Evolutionary conservation across 805 yeast species (phyloP).

Genomic region (Clavispora carvajalis): DNA sequence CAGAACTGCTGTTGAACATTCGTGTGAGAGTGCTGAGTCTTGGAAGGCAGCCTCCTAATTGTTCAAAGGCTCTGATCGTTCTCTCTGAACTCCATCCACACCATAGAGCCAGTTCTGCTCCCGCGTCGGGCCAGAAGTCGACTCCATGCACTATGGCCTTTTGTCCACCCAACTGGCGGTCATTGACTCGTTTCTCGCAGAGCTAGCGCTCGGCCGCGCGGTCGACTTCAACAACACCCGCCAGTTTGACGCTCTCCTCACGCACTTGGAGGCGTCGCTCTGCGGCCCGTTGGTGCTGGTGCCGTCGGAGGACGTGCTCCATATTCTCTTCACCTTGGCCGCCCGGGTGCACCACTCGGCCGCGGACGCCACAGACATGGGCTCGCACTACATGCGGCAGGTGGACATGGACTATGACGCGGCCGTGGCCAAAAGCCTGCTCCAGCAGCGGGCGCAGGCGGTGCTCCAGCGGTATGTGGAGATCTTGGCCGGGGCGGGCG

Average conservation of each 20-base stretch:
- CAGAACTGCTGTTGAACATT: too few relatives aligned
- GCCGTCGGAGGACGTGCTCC: constrained; percentile 24
- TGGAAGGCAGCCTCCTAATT: too few relatives aligned
- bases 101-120: too few relatives aligned
- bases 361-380: constrained; percentile 12
- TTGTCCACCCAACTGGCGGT: neutral
- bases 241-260: constrained; percentile 25
- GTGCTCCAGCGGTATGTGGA: constrained; percentile 6
- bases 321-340: constrained; percentile 29
- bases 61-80: too few relatives aligned
- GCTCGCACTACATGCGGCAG: constrained; percentile 17
- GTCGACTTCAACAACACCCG: constrained; percentile 23
- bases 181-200: constrained; percentile 20
- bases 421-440: constrained; percentile 15
- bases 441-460: constrained; percentile 16
- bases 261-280: constrained; percentile 19
- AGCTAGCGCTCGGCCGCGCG: constrained; percentile 8
- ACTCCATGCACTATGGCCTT: neutral
- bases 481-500: too few relatives aligned
- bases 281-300: constrained; percentile 9
- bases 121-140: too few relatives aligned
- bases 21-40: too few relatives aligned
- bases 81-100: too few relatives aligned
- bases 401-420: constrained; percentile 17
- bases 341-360: constrained; percentile 26